Evolutionary conservation across 2,329 filamentous ascomycete species (phyloP).

Genomic region (Stemphylium beticola): DNA sequence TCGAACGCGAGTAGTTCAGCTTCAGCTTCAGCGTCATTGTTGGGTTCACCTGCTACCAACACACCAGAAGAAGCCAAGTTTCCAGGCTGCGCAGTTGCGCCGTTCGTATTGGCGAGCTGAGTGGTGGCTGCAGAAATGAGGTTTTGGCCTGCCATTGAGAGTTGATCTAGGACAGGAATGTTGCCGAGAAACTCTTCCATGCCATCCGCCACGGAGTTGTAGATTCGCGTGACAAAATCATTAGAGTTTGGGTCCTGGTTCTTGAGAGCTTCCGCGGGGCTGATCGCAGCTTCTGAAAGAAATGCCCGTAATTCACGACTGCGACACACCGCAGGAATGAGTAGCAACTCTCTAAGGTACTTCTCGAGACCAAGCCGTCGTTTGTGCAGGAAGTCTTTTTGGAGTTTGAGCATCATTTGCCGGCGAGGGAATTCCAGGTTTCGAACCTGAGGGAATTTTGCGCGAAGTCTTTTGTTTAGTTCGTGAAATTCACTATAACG

Average conservation of each 20-base stretch:
- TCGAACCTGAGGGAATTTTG: conserved; percentile 84
- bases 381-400: conserved; percentile 94
- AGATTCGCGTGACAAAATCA: conserved; percentile 92
- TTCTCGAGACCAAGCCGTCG: conserved; percentile 81
- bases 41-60: conserved; percentile 54
- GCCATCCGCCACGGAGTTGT: conserved; percentile 95
- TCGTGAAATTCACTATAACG: conserved; percentile 98
- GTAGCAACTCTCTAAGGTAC: conserved; percentile 79
- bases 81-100: conserved; percentile 20
- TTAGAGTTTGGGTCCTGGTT: conserved; percentile 65
- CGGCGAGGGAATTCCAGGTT: conserved; percentile 90
- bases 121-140: conserved; percentile 75
- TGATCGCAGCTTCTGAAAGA: conserved; percentile 82
- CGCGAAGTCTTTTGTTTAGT: conserved; percentile 85
- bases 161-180: conserved; percentile 91
- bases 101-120: conserved; percentile 52
- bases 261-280: conserved; percentile 66
- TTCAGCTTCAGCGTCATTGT: conserved; percentile 76
- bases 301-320: conserved; percentile 92
- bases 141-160: conserved; percentile 91
- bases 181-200: conserved; percentile 98
- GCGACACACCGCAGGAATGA: conserved; percentile 90
- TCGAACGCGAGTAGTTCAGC: conserved; percentile 94
- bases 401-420: conserved; percentile 93
- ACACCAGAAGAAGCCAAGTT: conserved; percentile 26